phyloP scores from a whole-genome alignment of 2,329 filamentous ascomycete genomes.

The Botrytis hyacinthi region DNA sequence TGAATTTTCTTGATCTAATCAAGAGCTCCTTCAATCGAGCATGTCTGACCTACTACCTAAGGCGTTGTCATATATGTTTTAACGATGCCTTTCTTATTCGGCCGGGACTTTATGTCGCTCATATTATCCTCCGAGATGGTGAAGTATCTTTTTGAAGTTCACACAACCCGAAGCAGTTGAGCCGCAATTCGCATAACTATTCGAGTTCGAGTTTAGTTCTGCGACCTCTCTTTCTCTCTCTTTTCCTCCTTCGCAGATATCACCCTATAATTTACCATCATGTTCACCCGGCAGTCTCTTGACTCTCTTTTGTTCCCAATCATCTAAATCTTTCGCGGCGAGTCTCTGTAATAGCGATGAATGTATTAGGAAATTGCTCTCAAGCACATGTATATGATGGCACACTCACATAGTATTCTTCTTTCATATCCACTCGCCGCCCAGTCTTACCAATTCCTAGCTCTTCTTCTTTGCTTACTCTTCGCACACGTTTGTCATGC shows the following conservation, averaged over 20 bases:
- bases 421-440: slow-evolving; percentile 74
- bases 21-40: not conserved
- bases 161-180: slow-evolving; percentile 6
- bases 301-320: slow-evolving; percentile 96
- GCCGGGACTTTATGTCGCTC: slow-evolving; percentile 12
- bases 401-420: slow-evolving; percentile 77
- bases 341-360: slow-evolving; percentile 55
- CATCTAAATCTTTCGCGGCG: slow-evolving; percentile 85
- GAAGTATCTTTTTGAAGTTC: not conserved
- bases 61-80: not conserved
- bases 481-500: slow-evolving; percentile 84
- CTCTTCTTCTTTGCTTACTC: slow-evolving; percentile 82
- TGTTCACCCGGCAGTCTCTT: slow-evolving; percentile 85
- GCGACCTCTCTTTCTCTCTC: not conserved
- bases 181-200: not conserved
- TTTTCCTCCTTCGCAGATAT: not conserved
- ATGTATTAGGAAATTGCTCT: slow-evolving; percentile 24
- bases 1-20: slow-evolving; percentile 8
- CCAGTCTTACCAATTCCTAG: slow-evolving; percentile 72
- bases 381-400: not conserved
- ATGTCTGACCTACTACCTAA: slow-evolving; percentile 21
- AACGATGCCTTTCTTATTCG: slow-evolving; percentile 13
- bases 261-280: slow-evolving; percentile 69
- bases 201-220: not conserved
- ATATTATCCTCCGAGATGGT: not conserved